These are phyloP conservation scores for Xylariaceae sp. DNA, from an alignment of 2,329 filamentous ascomycete genomes.

Conservation along the genomic window DNA sequence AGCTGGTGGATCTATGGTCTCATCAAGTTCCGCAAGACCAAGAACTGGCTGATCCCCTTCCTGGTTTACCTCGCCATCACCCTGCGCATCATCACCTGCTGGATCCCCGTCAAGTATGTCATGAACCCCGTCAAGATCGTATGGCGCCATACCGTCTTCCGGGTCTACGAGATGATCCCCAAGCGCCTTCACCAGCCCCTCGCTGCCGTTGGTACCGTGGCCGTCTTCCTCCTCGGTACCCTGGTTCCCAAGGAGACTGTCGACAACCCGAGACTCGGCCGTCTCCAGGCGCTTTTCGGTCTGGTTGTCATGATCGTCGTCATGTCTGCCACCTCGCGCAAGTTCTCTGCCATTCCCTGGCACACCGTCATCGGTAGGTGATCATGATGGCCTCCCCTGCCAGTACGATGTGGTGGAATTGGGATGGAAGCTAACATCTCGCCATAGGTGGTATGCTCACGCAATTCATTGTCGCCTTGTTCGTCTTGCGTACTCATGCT, in stretches of 20 bases:
- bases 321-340: conserved; percentile 66
- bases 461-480: conserved; percentile 83
- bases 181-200: conserved; percentile 57
- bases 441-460: conserved; percentile 65
- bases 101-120: conserved; percentile 62
- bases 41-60: conserved; percentile 81
- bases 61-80: conserved; percentile 71
- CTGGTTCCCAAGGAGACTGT: conserved; percentile 65
- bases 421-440: conserved; percentile 2
- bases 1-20: conserved; percentile 40
- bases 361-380: conserved; percentile 65
- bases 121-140: conserved; percentile 60
- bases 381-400: not conserved
- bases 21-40: conserved; percentile 61
- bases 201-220: conserved; percentile 59
- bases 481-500: conserved; percentile 73
- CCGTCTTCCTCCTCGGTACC: conserved; percentile 69
- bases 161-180: conserved; percentile 58
- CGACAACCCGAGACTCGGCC: conserved; percentile 75
- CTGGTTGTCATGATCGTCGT: conserved; percentile 62
- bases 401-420: not conserved
- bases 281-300: conserved; percentile 76
- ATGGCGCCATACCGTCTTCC: conserved; percentile 62
- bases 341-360: conserved; percentile 62
- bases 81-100: conserved; percentile 68